A percentile compares a stretch with the other conserved stretches of the same genome.
Conservation (phyloP, 1,139 yeast species). For the Hyphopichia fennica region DNA sequence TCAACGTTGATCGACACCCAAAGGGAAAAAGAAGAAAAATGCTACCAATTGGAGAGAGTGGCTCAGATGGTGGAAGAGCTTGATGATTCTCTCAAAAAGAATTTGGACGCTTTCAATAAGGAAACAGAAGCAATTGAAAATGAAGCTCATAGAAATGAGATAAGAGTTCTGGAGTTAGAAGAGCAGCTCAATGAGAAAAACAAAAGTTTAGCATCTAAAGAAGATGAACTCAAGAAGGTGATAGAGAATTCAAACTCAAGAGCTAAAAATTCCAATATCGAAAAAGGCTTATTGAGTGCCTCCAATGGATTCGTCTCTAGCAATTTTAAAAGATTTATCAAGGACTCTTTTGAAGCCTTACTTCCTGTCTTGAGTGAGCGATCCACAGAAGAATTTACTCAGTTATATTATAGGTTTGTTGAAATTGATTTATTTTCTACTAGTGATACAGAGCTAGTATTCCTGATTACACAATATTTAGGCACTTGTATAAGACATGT, state of each 20-base stretch:
- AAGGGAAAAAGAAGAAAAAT: background rate
- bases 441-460: background rate
- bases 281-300: background rate
- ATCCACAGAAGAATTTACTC: background rate
- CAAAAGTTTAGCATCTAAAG: background rate
- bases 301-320: background rate
- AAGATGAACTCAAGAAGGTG: background rate
- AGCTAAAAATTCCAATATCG: background rate
- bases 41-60: background rate
- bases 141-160: background rate
- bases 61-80: too few species aligned
- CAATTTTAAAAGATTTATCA: constrained; percentile 1
- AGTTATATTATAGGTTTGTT: constrained; percentile 2
- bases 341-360: constrained; percentile 1
- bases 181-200: background rate
- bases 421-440: background rate
- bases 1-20: background rate
- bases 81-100: too few species aligned
- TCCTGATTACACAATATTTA: background rate
- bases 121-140: background rate
- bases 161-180: background rate
- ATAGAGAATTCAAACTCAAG: background rate
- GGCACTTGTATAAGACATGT: background rate
- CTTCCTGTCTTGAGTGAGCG: constrained; percentile 1
- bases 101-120: too few species aligned